These are phyloP conservation scores for Tulasnella sp. DNA, from an alignment of 768 basidiomycete species.

Conservation along the genomic window DNA sequence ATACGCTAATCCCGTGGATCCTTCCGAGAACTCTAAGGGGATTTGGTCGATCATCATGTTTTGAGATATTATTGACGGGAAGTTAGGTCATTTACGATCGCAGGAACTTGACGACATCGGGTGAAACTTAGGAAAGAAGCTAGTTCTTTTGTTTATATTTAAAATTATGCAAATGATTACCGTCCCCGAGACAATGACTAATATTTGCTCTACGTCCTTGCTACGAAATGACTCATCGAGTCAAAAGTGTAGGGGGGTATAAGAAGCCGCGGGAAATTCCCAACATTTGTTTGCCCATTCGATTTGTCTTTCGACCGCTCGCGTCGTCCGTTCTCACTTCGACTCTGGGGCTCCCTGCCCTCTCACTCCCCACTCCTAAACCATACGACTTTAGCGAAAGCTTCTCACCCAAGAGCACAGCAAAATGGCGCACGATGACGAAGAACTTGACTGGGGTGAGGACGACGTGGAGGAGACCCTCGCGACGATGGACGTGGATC, in stretches of 20 bases:
- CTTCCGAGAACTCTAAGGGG: background rate
- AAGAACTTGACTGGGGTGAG: constrained; percentile 5
- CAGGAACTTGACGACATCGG: no score
- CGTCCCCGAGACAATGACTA: background rate
- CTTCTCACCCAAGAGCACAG: background rate
- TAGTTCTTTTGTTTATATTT: no score
- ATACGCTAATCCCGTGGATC: background rate
- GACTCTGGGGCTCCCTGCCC: background rate
- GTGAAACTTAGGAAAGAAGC: no score
- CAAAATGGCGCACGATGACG: background rate
- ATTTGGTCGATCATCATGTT: no score
- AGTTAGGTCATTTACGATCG: no score
- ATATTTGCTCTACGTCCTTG: background rate
- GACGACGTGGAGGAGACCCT: background rate
- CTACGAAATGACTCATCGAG: background rate
- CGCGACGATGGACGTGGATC: background rate
- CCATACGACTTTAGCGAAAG: background rate
- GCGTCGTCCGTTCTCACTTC: background rate
- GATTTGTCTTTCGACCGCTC: background rate
- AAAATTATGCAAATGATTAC: background rate
- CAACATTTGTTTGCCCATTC: background rate
- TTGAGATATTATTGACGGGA: no score
- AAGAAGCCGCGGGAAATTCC: background rate
- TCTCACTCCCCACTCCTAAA: background rate
- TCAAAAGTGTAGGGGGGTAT: background rate